These are phyloP conservation scores for Scutellaria baicalensis DNA, from an alignment of 257 asterid species.

Conservation along the genomic window DNA sequence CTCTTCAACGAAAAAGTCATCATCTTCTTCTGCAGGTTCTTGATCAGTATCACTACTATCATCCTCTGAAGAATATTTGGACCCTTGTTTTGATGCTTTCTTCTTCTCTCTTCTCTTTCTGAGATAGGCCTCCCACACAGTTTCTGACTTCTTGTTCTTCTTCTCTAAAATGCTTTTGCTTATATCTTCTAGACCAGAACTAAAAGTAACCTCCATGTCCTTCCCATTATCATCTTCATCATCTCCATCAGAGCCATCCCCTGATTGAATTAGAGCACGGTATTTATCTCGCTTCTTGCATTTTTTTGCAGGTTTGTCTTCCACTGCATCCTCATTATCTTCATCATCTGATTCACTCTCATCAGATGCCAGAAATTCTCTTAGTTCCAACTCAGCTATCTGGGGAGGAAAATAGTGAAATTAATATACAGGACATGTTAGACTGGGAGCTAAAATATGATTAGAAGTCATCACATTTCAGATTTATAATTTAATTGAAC, in stretches of 20 bases:
- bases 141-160: slow-evolving; percentile 76
- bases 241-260: slow-evolving; percentile 56
- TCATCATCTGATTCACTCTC: slow-evolving; percentile 68
- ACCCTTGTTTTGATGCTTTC: slow-evolving; percentile 50
- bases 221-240: slow-evolving; percentile 43
- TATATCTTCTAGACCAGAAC: slow-evolving; percentile 74
- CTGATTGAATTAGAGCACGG: slow-evolving; percentile 62
- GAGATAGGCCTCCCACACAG: slow-evolving; percentile 78
- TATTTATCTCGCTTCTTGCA: slow-evolving; percentile 46
- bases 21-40: slow-evolving; percentile 45
- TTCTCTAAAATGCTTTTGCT: slow-evolving; percentile 78
- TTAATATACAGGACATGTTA: not conserved
- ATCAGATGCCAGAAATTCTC: slow-evolving; percentile 79
- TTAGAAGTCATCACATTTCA: not conserved
- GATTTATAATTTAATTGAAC: not conserved
- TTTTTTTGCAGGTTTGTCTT: slow-evolving; percentile 36
- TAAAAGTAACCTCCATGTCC: slow-evolving; percentile 92
- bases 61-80: slow-evolving; percentile 67
- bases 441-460: not conserved
- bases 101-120: slow-evolving; percentile 67
- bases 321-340: slow-evolving; percentile 29
- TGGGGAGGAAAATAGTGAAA: slow-evolving; percentile 18
- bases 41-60: slow-evolving; percentile 43
- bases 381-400: slow-evolving; percentile 71
- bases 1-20: slow-evolving; percentile 79